phyloP scores from a whole-genome alignment of 495 filamentous ascomycete genomes.

The Penicillium samsonianum region DNA sequence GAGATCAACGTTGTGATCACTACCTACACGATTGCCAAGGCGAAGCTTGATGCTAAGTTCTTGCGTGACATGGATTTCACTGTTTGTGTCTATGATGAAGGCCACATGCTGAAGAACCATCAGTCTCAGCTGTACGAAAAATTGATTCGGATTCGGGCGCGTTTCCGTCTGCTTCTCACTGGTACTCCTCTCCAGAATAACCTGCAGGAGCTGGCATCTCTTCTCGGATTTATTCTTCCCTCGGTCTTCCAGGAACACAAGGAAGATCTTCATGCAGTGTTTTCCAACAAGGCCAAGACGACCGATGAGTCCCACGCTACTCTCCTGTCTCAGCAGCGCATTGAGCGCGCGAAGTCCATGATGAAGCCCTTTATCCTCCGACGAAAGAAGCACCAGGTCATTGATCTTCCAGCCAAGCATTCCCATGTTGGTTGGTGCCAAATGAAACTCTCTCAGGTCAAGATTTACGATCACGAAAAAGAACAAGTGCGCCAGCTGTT shows the following conservation, averaged over 20 bases:
- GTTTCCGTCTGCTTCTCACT: slow-evolving; percentile 82
- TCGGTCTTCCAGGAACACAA: slow-evolving; percentile 71
- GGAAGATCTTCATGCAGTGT: slow-evolving; percentile 77
- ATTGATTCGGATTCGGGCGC: slow-evolving; percentile 72
- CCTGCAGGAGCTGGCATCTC: slow-evolving; percentile 81
- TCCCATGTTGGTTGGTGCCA: slow-evolving; percentile 75
- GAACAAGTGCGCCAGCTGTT: slow-evolving; percentile 56
- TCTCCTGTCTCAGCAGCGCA: slow-evolving; percentile 80
- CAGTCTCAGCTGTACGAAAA: slow-evolving; percentile 77
- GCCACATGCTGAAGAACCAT: slow-evolving; percentile 86
- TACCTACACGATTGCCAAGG: slow-evolving; percentile 76
- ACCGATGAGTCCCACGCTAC: slow-evolving; percentile 71
- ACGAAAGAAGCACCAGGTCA: slow-evolving; percentile 91
- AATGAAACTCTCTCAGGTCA: slow-evolving; percentile 66
- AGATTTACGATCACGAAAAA: slow-evolving; percentile 68
- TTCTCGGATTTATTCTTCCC: slow-evolving; percentile 90
- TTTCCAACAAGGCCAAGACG: slow-evolving; percentile 85
- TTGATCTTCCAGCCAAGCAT: slow-evolving; percentile 83
- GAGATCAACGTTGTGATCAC: slow-evolving; percentile 85
- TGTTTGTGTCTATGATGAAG: slow-evolving; percentile 88
- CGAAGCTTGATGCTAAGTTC: slow-evolving; percentile 68
- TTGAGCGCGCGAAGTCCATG: slow-evolving; percentile 83
- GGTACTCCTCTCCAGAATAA: slow-evolving; percentile 97
- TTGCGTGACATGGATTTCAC: slow-evolving; percentile 61
- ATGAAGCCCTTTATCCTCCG: slow-evolving; percentile 93